Evolutionary conservation across 2,329 filamentous ascomycete genomes (phyloP).

Genomic region (Whalleya microplaca): DNA sequence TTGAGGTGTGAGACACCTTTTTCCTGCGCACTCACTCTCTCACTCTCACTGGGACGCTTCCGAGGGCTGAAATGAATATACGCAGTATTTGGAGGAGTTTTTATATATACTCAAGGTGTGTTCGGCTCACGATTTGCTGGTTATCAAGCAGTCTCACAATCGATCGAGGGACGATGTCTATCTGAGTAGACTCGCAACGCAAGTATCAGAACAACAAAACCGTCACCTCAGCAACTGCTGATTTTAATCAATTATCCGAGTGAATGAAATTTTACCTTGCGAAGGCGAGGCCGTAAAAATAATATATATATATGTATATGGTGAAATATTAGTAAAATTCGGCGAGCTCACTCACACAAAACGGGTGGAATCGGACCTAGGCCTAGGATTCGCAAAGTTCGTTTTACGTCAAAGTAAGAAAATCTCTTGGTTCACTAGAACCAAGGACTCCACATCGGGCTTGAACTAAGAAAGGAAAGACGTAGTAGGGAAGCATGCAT

Average conservation of each 20-base stretch:
- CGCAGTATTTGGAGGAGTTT: neutral
- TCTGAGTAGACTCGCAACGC: neutral
- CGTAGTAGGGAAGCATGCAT: slow-evolving; percentile 1
- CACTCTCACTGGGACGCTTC: neutral
- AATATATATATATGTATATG: too few species aligned
- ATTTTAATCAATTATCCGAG: neutral
- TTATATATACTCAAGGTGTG: neutral
- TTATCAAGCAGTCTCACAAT: neutral
- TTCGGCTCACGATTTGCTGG: neutral
- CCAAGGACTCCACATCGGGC: slow-evolving; percentile 25
- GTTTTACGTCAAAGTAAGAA: slow-evolving; percentile 24
- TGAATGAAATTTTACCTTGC: neutral
- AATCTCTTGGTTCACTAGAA: slow-evolving; percentile 24
- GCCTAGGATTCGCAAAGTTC: slow-evolving; percentile 5
- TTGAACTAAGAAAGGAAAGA: slow-evolving; percentile 12
- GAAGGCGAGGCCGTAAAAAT: neutral
- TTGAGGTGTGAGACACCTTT: neutral
- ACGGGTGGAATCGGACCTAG: slow-evolving; percentile 8
- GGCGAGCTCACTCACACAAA: neutral
- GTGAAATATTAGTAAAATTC: too few species aligned
- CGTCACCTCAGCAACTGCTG: neutral
- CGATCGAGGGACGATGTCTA: too few species aligned
- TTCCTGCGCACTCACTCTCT: neutral
- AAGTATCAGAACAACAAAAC: neutral
- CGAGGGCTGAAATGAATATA: neutral